A percentile compares a stretch with the other conserved stretches of the same genome.
Conservation (phyloP, 805 yeast genomes). For the Brettanomyces nanus region DNA sequence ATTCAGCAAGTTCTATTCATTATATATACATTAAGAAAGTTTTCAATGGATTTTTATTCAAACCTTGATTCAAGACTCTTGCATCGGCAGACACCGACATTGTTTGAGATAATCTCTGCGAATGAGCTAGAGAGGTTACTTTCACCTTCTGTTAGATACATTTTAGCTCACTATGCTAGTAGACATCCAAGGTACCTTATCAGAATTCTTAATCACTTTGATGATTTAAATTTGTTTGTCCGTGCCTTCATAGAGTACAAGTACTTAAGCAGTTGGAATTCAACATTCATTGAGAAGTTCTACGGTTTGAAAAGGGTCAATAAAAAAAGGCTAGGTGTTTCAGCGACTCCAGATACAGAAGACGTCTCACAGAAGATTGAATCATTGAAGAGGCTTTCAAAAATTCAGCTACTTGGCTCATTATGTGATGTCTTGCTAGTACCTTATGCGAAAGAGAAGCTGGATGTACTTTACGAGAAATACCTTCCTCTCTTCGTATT, state of each 20-base stretch:
- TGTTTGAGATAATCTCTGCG: slow-evolving; percentile 82
- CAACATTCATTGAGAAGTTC: slow-evolving; percentile 85
- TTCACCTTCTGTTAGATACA: slow-evolving; percentile 75
- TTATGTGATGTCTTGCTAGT: slow-evolving; percentile 54
- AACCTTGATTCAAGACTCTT: slow-evolving; percentile 69
- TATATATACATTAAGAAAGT: too few species aligned
- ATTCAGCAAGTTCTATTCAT: background rate
- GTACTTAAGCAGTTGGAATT: slow-evolving; percentile 65
- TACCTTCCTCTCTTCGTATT: slow-evolving; percentile 53
- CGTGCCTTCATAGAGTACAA: slow-evolving; percentile 64
- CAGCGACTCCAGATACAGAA: background rate
- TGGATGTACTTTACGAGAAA: slow-evolving; percentile 54
- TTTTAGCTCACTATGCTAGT: slow-evolving; percentile 74
- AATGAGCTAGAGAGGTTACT: slow-evolving; percentile 68
- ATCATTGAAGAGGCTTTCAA: slow-evolving; percentile 42
- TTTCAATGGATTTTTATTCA: slow-evolving; percentile 72
- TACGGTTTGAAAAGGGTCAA: slow-evolving; percentile 74
- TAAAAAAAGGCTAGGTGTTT: slow-evolving; percentile 8
- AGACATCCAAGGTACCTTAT: slow-evolving; percentile 65
- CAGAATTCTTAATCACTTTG: slow-evolving; percentile 57
- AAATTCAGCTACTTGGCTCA: slow-evolving; percentile 44
- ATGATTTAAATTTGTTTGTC: slow-evolving; percentile 59
- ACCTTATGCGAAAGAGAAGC: slow-evolving; percentile 63
- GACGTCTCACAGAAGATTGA: slow-evolving; percentile 28
- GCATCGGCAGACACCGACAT: slow-evolving; percentile 72